These are phyloP conservation scores for Coemansia sp. DNA, from an alignment of 192 early-diverging fungal species.

Conservation along the genomic window DNA sequence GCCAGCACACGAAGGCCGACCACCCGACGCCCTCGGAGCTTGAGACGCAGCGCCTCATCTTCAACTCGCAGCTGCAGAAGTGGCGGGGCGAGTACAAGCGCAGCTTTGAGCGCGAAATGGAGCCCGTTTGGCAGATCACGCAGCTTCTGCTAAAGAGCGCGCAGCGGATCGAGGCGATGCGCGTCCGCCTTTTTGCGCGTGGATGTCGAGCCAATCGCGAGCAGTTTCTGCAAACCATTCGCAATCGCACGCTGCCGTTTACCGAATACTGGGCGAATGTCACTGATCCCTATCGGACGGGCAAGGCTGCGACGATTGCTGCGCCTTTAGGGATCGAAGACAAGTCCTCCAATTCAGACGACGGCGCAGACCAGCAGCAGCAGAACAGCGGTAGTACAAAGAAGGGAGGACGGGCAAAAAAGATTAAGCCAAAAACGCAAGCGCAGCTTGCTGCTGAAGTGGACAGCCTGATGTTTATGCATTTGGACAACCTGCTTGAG, in stretches of 20 bases:
- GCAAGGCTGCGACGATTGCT: slow-evolving; percentile 22
- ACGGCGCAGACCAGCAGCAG: neutral
- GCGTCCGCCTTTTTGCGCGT: slow-evolving; percentile 54
- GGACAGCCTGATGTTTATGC: slow-evolving; percentile 48
- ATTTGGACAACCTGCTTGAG: slow-evolving; percentile 56
- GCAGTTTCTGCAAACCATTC: slow-evolving; percentile 55
- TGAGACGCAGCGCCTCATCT: slow-evolving; percentile 66
- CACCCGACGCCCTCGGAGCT: slow-evolving; percentile 68
- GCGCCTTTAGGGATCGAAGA: neutral
- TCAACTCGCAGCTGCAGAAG: slow-evolving; percentile 63
- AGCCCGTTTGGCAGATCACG: slow-evolving; percentile 65
- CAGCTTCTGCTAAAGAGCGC: slow-evolving; percentile 56
- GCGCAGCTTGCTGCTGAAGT: slow-evolving; percentile 44
- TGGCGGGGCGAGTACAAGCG: slow-evolving; percentile 59
- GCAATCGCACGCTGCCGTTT: slow-evolving; percentile 55
- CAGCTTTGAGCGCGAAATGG: slow-evolving; percentile 61
- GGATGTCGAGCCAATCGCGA: slow-evolving; percentile 50
- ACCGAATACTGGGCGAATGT: slow-evolving; percentile 57
- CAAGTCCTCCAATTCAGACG: slow-evolving; percentile 1
- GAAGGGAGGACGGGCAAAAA: slow-evolving; percentile 2
- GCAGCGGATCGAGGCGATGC: slow-evolving; percentile 57
- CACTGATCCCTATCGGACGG: slow-evolving; percentile 49
- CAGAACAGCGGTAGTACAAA: neutral
- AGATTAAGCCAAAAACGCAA: slow-evolving; percentile 12
- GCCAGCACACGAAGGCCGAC: slow-evolving; percentile 67